phyloP scores from a whole-genome alignment of 2,329 filamentous ascomycete genomes.

The Fusarium subglutinans region DNA sequence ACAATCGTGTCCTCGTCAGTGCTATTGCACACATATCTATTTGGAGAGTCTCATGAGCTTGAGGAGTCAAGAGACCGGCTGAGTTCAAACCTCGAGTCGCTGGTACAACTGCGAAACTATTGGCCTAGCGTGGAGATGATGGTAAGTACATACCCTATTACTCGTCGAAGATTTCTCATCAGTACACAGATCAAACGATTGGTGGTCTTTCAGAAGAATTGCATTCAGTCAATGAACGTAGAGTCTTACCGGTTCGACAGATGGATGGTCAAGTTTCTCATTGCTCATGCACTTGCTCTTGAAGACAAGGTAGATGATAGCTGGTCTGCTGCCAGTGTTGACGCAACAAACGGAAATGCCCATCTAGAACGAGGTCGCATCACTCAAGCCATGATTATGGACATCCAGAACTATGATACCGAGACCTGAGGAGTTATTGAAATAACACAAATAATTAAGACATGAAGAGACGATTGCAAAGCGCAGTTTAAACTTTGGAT shows the following conservation, averaged over 20 bases:
- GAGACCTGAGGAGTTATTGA: background rate
- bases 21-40: slow-evolving; percentile 46
- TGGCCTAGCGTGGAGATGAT: slow-evolving; percentile 49
- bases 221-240: slow-evolving; percentile 39
- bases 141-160: slow-evolving; percentile 16
- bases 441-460: background rate
- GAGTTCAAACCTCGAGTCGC: slow-evolving; percentile 45
- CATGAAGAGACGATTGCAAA: background rate
- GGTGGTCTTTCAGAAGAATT: slow-evolving; percentile 47
- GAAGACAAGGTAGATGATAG: slow-evolving; percentile 46
- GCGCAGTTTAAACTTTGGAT: background rate
- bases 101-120: slow-evolving; percentile 45
- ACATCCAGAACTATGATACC: slow-evolving; percentile 18
- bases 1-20: slow-evolving; percentile 50
- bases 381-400: slow-evolving; percentile 36
- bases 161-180: background rate
- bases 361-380: slow-evolving; percentile 33
- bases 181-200: slow-evolving; percentile 44
- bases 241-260: slow-evolving; percentile 55
- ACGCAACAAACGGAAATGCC: background rate
- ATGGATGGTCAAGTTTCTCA: slow-evolving; percentile 58
- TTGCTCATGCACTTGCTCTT: slow-evolving; percentile 45
- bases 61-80: slow-evolving; percentile 38
- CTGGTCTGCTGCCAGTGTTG: background rate
- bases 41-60: slow-evolving; percentile 46